Percentiles rank a stretch among this genome's conserved stretches.
Evolutionary conservation across 805 yeast species (phyloP).

Genomic region (Starmerella bombicola): DNA sequence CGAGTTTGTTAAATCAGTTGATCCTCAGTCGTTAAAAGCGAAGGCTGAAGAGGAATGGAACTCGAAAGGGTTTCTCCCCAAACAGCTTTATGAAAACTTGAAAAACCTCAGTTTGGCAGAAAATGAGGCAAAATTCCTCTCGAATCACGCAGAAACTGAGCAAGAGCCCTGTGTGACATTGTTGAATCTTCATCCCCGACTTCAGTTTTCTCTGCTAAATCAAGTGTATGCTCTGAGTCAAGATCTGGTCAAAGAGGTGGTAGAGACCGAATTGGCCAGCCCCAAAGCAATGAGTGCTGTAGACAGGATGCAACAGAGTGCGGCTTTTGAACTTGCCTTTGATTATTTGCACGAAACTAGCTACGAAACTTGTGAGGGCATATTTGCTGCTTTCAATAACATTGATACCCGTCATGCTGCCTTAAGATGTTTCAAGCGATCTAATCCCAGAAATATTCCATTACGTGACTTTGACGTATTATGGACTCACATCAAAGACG

Average conservation of each 20-base stretch:
- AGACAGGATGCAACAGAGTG: neutral
- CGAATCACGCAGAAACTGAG: neutral
- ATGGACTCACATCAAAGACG: slow-evolving; percentile 48
- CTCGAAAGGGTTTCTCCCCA: neutral
- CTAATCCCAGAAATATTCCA: slow-evolving; percentile 28
- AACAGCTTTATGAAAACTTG: neutral
- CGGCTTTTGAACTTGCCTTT: slow-evolving; percentile 10
- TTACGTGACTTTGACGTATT: slow-evolving; percentile 23
- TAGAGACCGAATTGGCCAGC: slow-evolving; percentile 1
- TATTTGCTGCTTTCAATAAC: slow-evolving; percentile 10
- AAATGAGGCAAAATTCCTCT: neutral
- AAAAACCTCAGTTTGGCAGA: neutral
- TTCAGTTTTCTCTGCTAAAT: neutral
- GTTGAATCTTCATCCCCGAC: neutral
- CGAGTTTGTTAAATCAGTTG: neutral
- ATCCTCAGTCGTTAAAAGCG: neutral
- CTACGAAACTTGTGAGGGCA: slow-evolving; percentile 5
- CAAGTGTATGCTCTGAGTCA: neutral
- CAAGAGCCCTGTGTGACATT: neutral
- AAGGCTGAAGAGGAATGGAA: neutral
- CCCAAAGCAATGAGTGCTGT: slow-evolving; percentile 5
- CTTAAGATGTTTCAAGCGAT: slow-evolving; percentile 8
- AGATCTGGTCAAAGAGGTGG: neutral
- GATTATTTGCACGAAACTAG: neutral
- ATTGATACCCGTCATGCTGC: slow-evolving; percentile 9